Percentiles rank a stretch among this genome's conserved stretches.
Conservation (phyloP, 2,329 filamentous ascomycete genomes). For the Chaetomiaceae sp. region DNA sequence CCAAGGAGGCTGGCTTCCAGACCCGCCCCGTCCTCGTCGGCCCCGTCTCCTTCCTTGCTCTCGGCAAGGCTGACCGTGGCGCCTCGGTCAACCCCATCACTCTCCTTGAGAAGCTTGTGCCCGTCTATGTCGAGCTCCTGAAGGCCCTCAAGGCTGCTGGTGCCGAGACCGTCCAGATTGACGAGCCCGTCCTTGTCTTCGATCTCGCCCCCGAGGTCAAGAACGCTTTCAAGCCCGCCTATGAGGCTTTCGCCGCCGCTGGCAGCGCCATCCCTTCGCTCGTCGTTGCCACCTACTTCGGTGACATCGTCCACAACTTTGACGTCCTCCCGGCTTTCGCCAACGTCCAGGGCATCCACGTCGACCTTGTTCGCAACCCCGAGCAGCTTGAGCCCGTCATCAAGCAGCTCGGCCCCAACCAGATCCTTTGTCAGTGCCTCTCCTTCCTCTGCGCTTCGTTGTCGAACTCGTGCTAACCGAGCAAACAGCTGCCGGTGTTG, state of each 20-base stretch:
- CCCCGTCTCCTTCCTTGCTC: constrained; percentile 93
- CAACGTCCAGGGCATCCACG: constrained; percentile 78
- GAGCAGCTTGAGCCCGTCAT: constrained; percentile 91
- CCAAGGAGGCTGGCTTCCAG: constrained; percentile 89
- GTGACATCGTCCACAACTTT: constrained; percentile 98
- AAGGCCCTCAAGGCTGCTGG: constrained; percentile 91
- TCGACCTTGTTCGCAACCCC: constrained; percentile 96
- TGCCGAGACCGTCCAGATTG: constrained; percentile 95
- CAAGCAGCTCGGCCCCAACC: constrained; percentile 77
- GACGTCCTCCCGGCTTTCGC: constrained; percentile 67
- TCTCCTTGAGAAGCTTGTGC: constrained; percentile 87
- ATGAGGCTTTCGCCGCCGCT: constrained; percentile 77
- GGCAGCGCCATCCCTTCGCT: constrained; percentile 81
- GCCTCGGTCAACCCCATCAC: constrained; percentile 90
- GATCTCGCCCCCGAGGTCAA: constrained; percentile 87
- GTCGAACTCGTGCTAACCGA: neutral
- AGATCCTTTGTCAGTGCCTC: constrained; percentile 61
- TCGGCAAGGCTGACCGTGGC: constrained; percentile 96
- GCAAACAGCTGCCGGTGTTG: constrained; percentile 68
- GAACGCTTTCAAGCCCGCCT: constrained; percentile 95
- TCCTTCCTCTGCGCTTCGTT: neutral
- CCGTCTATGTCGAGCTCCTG: constrained; percentile 90
- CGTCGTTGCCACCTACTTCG: constrained; percentile 95
- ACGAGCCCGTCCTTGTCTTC: constrained; percentile 95
- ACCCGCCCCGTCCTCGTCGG: constrained; percentile 94